Base-by-base conservation (phyloP, 441 rosid species). In the Syzygium malaccense region DNA sequence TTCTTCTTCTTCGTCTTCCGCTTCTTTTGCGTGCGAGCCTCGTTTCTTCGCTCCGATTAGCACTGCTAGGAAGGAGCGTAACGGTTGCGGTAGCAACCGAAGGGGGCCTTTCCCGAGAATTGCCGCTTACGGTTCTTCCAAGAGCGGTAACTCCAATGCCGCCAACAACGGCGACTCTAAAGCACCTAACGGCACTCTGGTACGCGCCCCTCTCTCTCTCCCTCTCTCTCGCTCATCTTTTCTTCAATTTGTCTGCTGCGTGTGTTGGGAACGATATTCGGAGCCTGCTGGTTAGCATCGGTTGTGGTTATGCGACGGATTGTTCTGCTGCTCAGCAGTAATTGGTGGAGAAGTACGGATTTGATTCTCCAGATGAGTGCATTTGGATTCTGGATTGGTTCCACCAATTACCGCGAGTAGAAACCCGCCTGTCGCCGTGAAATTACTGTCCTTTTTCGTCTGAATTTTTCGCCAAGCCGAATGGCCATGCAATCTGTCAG, bases 111-210 rank as follows among this genome's bases (percentile, higher is more conserved):
- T 86, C 62, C 56, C 87, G 86, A 94, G 94, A 89, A 90, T 93
- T 86, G 90, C 92, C 92, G 96, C 98, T 48, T 93, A 94, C 87
- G 96, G 91, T 92, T 93, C 98, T 87, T 94, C 98, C 58, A 91
- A 92, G 55, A 85, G 88, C 78, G 94, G 88, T 18, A 49, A 92
- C 86, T 89, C 94, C 33, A 91, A 91, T 89, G 87, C 57, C 60
- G 84, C 93, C 5, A 89, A 94, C 5, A 89, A 94, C 86, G 92
- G 94, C 57, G 97, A 96, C 62, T 92, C 96, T 87, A 94, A 95
- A 89, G 93, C 93, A 48, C 91, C 98, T 23, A 95, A 93, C 87
- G 96, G 98, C 90, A 60, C 94, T 89, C 60, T 92, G 98, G 99
- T 96, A 93, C 84, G 7, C 28, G 4, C 0, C 79, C 0, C 19